These are phyloP conservation scores for Acanthamoeba culbertsoni DNA, from an alignment of 208 protist genomes.

Conservation along the genomic window DNA sequence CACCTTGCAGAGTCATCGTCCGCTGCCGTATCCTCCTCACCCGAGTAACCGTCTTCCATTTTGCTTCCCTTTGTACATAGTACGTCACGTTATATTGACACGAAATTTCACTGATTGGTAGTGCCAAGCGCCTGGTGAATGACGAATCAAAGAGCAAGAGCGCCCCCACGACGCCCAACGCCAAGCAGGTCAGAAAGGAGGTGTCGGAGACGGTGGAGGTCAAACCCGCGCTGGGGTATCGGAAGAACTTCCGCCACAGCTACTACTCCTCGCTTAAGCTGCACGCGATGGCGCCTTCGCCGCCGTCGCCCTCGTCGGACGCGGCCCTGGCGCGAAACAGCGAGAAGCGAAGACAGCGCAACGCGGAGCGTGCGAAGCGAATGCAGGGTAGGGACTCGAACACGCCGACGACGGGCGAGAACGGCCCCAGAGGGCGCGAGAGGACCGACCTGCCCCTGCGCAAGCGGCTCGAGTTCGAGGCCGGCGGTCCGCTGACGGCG, in stretches of 20 bases:
- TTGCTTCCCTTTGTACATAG: too few relatives aligned
- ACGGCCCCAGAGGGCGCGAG: neutral
- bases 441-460: neutral
- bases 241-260: neutral
- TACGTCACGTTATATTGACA: too few relatives aligned
- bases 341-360: neutral
- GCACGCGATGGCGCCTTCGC: neutral
- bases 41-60: neutral
- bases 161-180: neutral
- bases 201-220: neutral
- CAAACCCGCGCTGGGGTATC: neutral
- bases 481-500: neutral
- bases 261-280: slow-evolving; percentile 20
- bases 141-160: too few relatives aligned
- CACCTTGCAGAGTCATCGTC: neutral
- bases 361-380: neutral
- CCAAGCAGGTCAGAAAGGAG: neutral
- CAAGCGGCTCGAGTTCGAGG: neutral
- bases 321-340: neutral
- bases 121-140: too few relatives aligned
- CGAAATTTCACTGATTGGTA: too few relatives aligned
- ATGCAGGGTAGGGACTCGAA: neutral
- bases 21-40: neutral
- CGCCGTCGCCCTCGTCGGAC: neutral
- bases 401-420: neutral